Evolutionary conservation across 768 basidiomycete genomes (phyloP), one percentile per base, ranked within the genome.

Genomic region (Pleurotus cornucopiae): DNA sequence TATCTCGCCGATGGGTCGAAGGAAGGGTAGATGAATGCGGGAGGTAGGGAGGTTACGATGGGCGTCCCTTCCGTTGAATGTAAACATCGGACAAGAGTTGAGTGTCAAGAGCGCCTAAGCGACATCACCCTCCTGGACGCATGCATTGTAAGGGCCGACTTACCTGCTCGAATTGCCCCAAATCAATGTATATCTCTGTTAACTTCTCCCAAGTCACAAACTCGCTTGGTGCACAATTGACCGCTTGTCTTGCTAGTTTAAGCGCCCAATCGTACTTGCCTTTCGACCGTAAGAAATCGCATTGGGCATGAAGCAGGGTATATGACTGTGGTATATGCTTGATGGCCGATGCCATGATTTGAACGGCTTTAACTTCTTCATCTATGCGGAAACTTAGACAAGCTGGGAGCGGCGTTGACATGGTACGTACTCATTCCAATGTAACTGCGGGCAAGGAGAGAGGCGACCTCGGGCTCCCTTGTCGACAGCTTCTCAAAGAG

Each of bases 31-130:
- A 69, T 95, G 92, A 5, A 94, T 80, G 58, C 86, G 84, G 1
- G 87, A 76, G 14, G 94, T 85, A 1, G 88, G 77, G 7, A 98
- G 83, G 67, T 81, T 84, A 3, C 94, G 83, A 67, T 99, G 97
- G 2, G 87, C 78, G 69, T 99, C 97, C 18, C 95, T 86, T 44
- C 97, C 96, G 65, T 97, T 97, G 74, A 91, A 98, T 6, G 97
- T 98, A 73, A 99, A 99, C 97, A 99, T 98, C 2, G 96, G 95
- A 73, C 97, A 98, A n/a, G 95, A 98, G 67, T 98, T 98, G 48
- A 98, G 83, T 1, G 96, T 97, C 41, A 98, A 76, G 12, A 98
- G 76, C 0, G 94, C 94, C 78, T 41, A 21, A 39, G 26, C 46
- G 18, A 47, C 26, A 14, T 38, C 3, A 39, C 18, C 20, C 25